Evolutionary conservation across 2,329 filamentous ascomycete species (phyloP).

Genomic region (Phialemoniopsis sp.): DNA sequence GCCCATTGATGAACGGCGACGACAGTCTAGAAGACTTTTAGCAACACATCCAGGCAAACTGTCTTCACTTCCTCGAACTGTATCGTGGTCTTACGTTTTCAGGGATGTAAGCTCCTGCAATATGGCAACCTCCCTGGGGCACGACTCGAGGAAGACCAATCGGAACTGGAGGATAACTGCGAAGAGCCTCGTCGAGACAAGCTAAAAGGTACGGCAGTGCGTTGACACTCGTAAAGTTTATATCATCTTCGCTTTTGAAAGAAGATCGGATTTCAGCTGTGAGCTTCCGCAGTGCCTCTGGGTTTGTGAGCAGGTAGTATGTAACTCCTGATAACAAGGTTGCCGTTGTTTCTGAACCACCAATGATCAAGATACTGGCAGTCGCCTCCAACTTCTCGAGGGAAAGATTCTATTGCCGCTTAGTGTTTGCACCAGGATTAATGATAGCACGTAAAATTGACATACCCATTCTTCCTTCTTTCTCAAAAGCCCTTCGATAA

Average conservation of each 20-base stretch:
- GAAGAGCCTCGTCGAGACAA: slow-evolving; percentile 27
- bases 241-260: slow-evolving; percentile 29
- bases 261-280: slow-evolving; percentile 31
- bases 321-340: slow-evolving; percentile 35
- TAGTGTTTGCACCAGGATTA: too few relatives aligned
- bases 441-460: too few relatives aligned
- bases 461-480: slow-evolving; percentile 6
- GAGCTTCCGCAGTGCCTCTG: slow-evolving; percentile 27
- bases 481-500: slow-evolving; percentile 17
- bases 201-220: slow-evolving; percentile 25
- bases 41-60: too few relatives aligned
- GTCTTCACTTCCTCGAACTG: too few relatives aligned
- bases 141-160: slow-evolving; percentile 21
- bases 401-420: not conserved
- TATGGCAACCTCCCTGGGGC: slow-evolving; percentile 15
- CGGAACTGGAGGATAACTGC: slow-evolving; percentile 26
- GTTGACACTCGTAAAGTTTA: slow-evolving; percentile 19
- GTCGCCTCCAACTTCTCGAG: not conserved
- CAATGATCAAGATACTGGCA: slow-evolving; percentile 26
- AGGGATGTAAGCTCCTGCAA: too few relatives aligned
- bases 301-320: slow-evolving; percentile 33
- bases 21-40: slow-evolving; percentile 23
- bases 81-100: too few relatives aligned
- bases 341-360: slow-evolving; percentile 47
- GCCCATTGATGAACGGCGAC: slow-evolving; percentile 39